These are phyloP conservation scores for Podaxis mareebaensis DNA, from an alignment of 768 basidiomycete genomes.

Conservation along the genomic window DNA sequence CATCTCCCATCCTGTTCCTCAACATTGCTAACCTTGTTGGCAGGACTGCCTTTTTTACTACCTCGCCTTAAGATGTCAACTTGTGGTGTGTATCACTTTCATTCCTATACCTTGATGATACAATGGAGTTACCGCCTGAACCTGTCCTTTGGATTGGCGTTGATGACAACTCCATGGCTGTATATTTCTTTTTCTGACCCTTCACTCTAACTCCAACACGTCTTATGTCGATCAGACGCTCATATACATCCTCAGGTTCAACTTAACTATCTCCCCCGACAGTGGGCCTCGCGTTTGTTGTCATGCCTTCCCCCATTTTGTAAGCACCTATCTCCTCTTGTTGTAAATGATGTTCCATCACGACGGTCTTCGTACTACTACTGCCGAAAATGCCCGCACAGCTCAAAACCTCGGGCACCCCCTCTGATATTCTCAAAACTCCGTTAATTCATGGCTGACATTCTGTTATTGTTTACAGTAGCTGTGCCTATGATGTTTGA, in stretches of 20 bases:
- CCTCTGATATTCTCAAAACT: constrained; percentile 49
- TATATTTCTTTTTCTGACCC: constrained; percentile 67
- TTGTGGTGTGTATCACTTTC: constrained; percentile 35
- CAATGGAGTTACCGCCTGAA: constrained; percentile 90
- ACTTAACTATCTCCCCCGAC: background rate
- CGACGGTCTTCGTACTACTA: constrained; percentile 88
- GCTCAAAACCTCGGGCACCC: constrained; percentile 85
- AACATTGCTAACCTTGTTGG: constrained; percentile 12
- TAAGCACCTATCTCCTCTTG: constrained; percentile 29
- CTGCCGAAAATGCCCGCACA: constrained; percentile 94
- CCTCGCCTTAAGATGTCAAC: background rate
- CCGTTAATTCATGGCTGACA: constrained; percentile 19
- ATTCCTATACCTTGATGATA: constrained; percentile 50
- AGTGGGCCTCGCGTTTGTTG: background rate
- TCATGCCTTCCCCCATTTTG: constrained; percentile 7
- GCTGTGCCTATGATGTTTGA: background rate
- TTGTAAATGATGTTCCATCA: constrained; percentile 71
- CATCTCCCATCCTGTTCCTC: background rate
- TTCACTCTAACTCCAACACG: constrained; percentile 2
- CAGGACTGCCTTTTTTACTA: constrained; percentile 4
- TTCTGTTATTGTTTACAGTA: background rate
- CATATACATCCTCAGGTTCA: background rate
- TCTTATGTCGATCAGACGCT: background rate
- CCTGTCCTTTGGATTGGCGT: constrained; percentile 36
- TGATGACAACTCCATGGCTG: constrained; percentile 86